Evolutionary conservation across 2,329 filamentous ascomycete genomes (phyloP), one percentile per base, ranked within the genome.

Genomic region (Colletotrichum zoysiae): DNA sequence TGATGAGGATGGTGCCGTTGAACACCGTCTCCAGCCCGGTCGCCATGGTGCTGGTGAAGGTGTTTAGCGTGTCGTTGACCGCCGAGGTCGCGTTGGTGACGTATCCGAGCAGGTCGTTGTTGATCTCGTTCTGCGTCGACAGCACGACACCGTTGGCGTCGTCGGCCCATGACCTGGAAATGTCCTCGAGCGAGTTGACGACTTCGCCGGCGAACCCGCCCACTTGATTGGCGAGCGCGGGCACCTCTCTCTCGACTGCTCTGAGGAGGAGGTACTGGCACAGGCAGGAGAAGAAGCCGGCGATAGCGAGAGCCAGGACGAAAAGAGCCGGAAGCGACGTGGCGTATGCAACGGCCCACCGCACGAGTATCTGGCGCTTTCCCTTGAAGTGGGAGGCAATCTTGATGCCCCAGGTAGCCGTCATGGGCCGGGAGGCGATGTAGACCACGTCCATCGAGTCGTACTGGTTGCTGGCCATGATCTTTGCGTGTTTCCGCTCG

Each of bases 401-500:
- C 81, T 88, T 91, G 79, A 97, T 88, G 51, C 95, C 95, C 38
- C 88, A 83, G 2, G 87, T 86, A 1, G 94, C 89, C 1, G 94
- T 93, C 76, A 92, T 90, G 1, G 95, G 95, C 30, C 94, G 90
- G 44, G 94, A 95, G 42, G 92, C 90, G 75, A 98, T 92, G 82
- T 98, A 97, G 53, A 97, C 89, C 46, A 95, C 90, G 79, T 98
- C 95, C 87, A 97, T 90, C 0, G 92, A 88, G 77, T 98, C 95
- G 78, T 91, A 90, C 40, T 89, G 88, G 67, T 91, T 85, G 75
- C 88, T 84, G 57, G 86, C 84, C 75, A 97, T 87, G 42, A 95
- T 85, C 67, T 86, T 84, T 30, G 93, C 89, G 70, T 92, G 91
- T 75, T 91, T 85, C 79, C 92, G 89, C 86, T 95, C 93, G 42